A percentile compares a stretch with the other conserved stretches of the same genome.
These are phyloP conservation scores for Scutellaria barbata DNA, from an alignment of 257 asterid species.

Conservation along the genomic window DNA sequence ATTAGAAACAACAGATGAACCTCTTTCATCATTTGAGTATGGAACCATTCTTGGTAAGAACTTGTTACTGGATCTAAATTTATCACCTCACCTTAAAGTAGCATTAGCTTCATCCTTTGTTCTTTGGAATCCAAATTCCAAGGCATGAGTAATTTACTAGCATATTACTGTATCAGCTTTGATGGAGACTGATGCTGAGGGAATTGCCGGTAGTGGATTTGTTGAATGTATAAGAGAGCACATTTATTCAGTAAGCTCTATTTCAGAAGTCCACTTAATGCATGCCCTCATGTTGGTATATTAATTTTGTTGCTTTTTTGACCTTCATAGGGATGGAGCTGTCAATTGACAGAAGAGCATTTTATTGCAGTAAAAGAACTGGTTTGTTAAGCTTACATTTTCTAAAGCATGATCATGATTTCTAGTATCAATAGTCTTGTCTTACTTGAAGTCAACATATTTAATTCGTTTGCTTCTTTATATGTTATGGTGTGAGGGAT, in stretches of 20 bases:
- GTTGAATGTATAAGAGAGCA: slow-evolving; percentile 95
- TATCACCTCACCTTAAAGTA: slow-evolving; percentile 13
- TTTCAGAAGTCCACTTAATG: slow-evolving; percentile 25
- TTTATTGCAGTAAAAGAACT: slow-evolving; percentile 39
- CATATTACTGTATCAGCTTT: slow-evolving; percentile 62
- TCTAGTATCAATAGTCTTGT: neutral
- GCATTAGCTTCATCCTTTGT: slow-evolving; percentile 29
- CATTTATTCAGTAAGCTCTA: slow-evolving; percentile 77
- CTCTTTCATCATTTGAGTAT: slow-evolving; percentile 95
- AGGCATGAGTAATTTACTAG: slow-evolving; percentile 35
- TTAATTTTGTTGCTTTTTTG: slow-evolving; percentile 34
- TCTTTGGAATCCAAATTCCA: slow-evolving; percentile 32
- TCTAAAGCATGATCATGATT: slow-evolving; percentile 24
- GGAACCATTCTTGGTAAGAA: slow-evolving; percentile 94
- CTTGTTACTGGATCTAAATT: slow-evolving; percentile 26
- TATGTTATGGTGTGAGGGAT: neutral
- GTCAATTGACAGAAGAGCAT: slow-evolving; percentile 36
- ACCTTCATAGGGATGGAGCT: slow-evolving; percentile 35
- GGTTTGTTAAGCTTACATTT: slow-evolving; percentile 29
- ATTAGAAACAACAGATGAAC: slow-evolving; percentile 94
- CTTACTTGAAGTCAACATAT: neutral
- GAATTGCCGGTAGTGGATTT: slow-evolving; percentile 98
- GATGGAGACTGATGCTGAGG: slow-evolving; percentile 98
- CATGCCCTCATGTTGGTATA: slow-evolving; percentile 18
- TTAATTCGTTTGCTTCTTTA: neutral